Base-by-base conservation (phyloP, 352 stramenopile genomes). In the Chloridella minuta region DNA sequence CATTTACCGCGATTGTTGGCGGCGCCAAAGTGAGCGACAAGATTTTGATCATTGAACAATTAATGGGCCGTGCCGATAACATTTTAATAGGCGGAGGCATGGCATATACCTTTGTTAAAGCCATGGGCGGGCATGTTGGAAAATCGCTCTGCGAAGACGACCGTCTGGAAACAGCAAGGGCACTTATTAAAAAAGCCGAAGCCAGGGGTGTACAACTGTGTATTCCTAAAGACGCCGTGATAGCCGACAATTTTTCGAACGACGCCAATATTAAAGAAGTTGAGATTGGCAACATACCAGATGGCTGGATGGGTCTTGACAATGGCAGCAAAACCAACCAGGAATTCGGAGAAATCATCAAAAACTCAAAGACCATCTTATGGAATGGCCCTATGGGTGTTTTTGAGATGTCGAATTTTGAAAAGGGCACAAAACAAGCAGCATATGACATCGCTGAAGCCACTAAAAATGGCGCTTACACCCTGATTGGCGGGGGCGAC, bases 41-140 rank as follows among this genome's bases (percentile, higher is more conserved):
- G 91, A 97, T 99, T 89, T 93, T 96, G 86, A 91, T 99, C 22
- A 98, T 99, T 91, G 95, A 98, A 92, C 97, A 94, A 89, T 93
- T 99, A 89, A 92, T 99, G 27, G 95, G 98, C 89, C 99, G 99
- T 90, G 95, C 93, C 83, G 96, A 99, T 89, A 94, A 95, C 87
- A 97, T 99, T 90, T 92, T 99, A 80, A 92, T 99, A 52, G 97
- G 96, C 85, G 97, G 95, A 85, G 97, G 96, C 89, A 99, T 99
- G 96, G 96, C 97, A 87, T 99, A 98, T 90, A 99, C 97, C n/a
- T 99, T 99, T 91, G 97, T 98, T 90, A 98, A 98, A 91, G 95
- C 97, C 86, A 89, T 97, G 86, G 96, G 96, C 87, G 94, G 97
- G 88, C 95, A 95, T 88, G 96, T 98, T 88, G 96, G 95, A 85